phyloP scores from a whole-genome alignment of 2,329 filamentous ascomycete species.

The Fusarium musae region DNA sequence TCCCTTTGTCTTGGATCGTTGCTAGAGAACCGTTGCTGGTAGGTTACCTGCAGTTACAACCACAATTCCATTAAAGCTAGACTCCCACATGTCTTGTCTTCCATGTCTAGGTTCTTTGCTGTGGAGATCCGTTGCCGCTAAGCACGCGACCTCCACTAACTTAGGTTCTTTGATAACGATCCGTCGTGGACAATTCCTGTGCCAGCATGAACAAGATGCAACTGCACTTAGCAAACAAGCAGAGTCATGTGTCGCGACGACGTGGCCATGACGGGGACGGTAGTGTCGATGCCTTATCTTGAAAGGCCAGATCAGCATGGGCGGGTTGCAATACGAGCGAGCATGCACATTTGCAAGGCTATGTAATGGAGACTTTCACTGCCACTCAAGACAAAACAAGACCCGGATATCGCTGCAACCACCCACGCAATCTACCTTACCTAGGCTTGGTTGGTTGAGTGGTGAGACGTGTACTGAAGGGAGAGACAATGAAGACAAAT shows the following conservation, averaged over 20 bases:
- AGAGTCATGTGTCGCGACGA: neutral
- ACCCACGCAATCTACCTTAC: neutral
- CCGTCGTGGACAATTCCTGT: neutral
- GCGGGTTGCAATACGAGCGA: neutral
- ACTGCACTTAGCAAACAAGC: neutral
- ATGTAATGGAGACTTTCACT: conserved; percentile 1
- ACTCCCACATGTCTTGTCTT: conserved; percentile 8
- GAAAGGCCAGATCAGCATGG: neutral
- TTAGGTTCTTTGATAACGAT: conserved; percentile 35
- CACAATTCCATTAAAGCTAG: conserved; percentile 23
- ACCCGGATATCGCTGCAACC: neutral
- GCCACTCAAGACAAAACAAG: conserved; percentile 25
- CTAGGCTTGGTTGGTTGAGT: neutral
- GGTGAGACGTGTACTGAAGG: neutral
- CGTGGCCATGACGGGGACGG: neutral
- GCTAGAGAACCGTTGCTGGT: conserved; percentile 14
- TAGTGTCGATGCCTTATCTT: neutral
- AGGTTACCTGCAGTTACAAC: conserved; percentile 20
- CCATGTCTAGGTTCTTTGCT: neutral
- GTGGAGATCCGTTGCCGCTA: conserved; percentile 33
- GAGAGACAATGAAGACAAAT: neutral
- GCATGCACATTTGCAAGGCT: conserved; percentile 8
- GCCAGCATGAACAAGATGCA: neutral
- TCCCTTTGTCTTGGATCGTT: conserved; percentile 12
- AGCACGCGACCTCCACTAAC: conserved; percentile 35